Conservation (phyloP, 176 grass and related monocot genomes). For the Bromus sterilis region DNA sequence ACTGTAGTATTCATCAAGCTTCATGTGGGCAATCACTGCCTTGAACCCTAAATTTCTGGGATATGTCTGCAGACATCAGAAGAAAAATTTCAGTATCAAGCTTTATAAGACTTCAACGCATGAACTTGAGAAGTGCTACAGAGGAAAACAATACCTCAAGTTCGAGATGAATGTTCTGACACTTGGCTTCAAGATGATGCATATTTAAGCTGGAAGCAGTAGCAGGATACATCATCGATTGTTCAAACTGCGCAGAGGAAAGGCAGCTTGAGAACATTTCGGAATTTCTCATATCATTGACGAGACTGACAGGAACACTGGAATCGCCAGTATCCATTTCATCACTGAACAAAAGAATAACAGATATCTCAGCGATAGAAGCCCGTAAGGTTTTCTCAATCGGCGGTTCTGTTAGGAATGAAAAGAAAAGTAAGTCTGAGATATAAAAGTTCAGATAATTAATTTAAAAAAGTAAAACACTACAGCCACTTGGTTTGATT, state of each 20-base stretch:
- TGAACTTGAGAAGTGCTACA: not conserved
- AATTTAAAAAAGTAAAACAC: not conserved
- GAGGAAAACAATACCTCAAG: conserved; percentile 59
- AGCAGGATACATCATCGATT: conserved; percentile 40
- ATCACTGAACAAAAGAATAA: conserved; percentile 68
- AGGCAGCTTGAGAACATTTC: conserved; percentile 63
- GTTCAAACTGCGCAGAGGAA: conserved; percentile 53
- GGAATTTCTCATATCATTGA: conserved; percentile 40
- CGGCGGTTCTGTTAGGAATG: conserved; percentile 61
- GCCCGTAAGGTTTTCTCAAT: conserved; percentile 67
- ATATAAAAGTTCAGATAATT: conserved; percentile 17
- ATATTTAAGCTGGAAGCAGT: conserved; percentile 45
- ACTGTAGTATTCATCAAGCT: conserved; percentile 68
- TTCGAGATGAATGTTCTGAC: conserved; percentile 56
- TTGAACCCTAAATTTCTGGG: conserved; percentile 62
- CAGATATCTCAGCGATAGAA: conserved; percentile 58
- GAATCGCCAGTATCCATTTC: conserved; percentile 15
- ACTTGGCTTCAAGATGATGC: conserved; percentile 81
- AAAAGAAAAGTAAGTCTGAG: conserved; percentile 21
- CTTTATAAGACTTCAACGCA: conserved; percentile 10
- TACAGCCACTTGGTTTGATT: not conserved
- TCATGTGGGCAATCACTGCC: conserved; percentile 52
- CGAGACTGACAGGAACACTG: conserved; percentile 10
- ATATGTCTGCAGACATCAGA: conserved; percentile 70
- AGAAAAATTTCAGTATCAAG: conserved; percentile 20